Base-by-base conservation (phyloP, 192 early-diverging fungal species). In the Coemansia sp. region DNA sequence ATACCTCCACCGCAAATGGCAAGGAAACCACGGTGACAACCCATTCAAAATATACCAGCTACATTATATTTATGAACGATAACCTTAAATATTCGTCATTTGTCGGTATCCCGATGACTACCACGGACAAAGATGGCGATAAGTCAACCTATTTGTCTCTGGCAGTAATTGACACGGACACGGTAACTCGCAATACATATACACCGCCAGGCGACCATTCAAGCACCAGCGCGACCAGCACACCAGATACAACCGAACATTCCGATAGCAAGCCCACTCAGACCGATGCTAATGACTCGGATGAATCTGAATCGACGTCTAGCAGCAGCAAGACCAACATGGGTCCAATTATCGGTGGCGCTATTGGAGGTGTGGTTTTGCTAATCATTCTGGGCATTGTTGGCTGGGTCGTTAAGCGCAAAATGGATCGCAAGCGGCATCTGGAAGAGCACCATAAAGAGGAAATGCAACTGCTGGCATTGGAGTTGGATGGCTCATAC, bases 401-500 rank as follows among this genome's bases (percentile, higher is more conserved):
- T 9, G 61, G 60, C 0, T 68, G 65, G 60, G 15, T 74, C 20
- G 50, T 59, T 38, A 63, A 68, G 52, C 71, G 71, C 52, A 68
- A 68, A 53, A 48, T 43, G 21, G 57, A 57, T 15, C 71, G 71
- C 61, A 68, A 64, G 53, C 38, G 38, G 31, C 61, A 74, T n/a
- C 41, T 63, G 6, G 65, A 63, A 10, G 71, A 74, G 61, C 71
- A 74, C 50, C 60, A 63, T 9, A 68, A 33, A 19, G 71, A 74
- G 53, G 65, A 74, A 38, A 59, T 74, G 61, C 71, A 74, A 57
- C 53, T 74, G 23, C 57, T 74, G 20, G 60, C 71, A 14, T 59
- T 74, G 65, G 60, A 74, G 52, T 47, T 74, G 10, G 71, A 65
- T 45, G 71, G 71, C 46, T 63, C 65, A 4, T 74, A 62, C 65